Evolutionary conservation across 306 rosid species (phyloP).

Genomic region (Hippophae tibetana): DNA sequence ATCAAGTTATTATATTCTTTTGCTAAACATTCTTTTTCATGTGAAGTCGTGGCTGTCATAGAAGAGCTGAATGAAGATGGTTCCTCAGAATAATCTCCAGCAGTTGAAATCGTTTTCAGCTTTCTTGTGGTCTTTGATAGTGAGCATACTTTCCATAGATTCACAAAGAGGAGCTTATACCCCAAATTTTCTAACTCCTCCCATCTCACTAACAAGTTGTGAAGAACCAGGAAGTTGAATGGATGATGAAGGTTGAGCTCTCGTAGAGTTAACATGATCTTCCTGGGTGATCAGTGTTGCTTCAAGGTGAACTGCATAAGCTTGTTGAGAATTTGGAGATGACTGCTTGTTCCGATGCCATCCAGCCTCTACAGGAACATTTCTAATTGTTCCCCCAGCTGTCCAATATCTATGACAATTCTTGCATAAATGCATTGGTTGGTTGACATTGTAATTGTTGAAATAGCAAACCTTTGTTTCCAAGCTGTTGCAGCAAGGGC

Average conservation of each 20-base stretch:
- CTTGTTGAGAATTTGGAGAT: slow-evolving; percentile 15
- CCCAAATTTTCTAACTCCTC: slow-evolving; percentile 4
- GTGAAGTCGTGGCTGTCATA: slow-evolving; percentile 18
- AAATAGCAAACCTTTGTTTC: slow-evolving; percentile 61
- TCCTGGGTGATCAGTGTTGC: slow-evolving; percentile 14
- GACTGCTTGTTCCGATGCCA: slow-evolving; percentile 45
- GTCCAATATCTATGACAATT: slow-evolving; percentile 70
- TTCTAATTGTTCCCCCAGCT: slow-evolving; percentile 56
- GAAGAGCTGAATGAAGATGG: slow-evolving; percentile 25
- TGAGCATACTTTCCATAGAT: slow-evolving; percentile 31
- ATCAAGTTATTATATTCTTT: slow-evolving; percentile 17
- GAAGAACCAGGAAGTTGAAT: slow-evolving; percentile 1
- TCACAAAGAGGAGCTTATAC: slow-evolving; percentile 38
- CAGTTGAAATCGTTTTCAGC: slow-evolving; percentile 19
- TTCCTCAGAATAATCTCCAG: slow-evolving; percentile 23
- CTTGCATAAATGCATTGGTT: slow-evolving; percentile 59
- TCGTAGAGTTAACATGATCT: slow-evolving; percentile 15
- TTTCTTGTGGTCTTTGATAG: slow-evolving; percentile 26
- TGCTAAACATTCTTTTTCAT: slow-evolving; percentile 18
- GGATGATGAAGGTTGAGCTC: slow-evolving; percentile 7
- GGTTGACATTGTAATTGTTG: slow-evolving; percentile 56
- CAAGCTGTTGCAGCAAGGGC: slow-evolving; percentile 56
- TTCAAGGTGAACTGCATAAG: slow-evolving; percentile 9
- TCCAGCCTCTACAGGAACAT: slow-evolving; percentile 54
- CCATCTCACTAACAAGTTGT: slow-evolving; percentile 15